A percentile compares a stretch with the other conserved stretches of the same genome.
phyloP scores from a whole-genome alignment of 2,329 filamentous ascomycete genomes.

The Talaromyces marneffei region DNA sequence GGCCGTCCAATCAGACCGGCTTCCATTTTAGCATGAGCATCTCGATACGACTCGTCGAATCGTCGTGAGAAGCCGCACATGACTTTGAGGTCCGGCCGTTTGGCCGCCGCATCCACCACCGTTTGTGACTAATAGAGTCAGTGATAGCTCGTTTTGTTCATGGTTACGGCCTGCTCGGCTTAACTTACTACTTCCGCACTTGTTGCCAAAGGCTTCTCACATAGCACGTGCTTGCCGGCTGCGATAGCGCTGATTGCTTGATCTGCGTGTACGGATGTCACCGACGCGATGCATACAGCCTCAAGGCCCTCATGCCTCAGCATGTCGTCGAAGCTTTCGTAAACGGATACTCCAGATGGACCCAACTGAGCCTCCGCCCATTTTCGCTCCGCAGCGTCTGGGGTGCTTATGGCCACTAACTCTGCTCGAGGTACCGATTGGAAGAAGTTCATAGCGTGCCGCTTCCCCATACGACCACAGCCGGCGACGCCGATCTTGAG shows the following conservation, averaged over 20 bases:
- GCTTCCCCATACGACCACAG: conserved; percentile 47
- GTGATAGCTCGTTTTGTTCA: not conserved
- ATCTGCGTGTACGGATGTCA: conserved; percentile 33
- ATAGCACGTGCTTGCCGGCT: conserved; percentile 51
- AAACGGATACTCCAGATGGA: conserved; percentile 45
- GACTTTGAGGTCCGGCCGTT: conserved; percentile 54
- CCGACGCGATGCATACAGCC: not conserved
- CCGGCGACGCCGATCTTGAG: no score
- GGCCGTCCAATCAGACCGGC: not conserved
- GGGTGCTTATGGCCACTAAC: conserved; percentile 46
- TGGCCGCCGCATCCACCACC: conserved; percentile 44
- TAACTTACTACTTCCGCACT: conserved; percentile 49
- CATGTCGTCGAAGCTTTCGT: not conserved
- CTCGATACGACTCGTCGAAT: conserved; percentile 61
- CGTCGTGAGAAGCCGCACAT: conserved; percentile 62
- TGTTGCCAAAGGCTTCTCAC: conserved; percentile 52
- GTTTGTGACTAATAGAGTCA: not conserved
- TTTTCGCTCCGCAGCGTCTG: conserved; percentile 41
- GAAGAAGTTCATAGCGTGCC: conserved; percentile 47
- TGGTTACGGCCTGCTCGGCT: no score
- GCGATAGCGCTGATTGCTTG: conserved; percentile 54
- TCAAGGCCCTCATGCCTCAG: not conserved
- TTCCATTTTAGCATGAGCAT: conserved; percentile 47
- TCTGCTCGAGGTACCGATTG: conserved; percentile 44
- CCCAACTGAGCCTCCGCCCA: conserved; percentile 49